Evolutionary conservation across 495 filamentous ascomycete genomes (phyloP).

Genomic region (Tuber calosporum): DNA sequence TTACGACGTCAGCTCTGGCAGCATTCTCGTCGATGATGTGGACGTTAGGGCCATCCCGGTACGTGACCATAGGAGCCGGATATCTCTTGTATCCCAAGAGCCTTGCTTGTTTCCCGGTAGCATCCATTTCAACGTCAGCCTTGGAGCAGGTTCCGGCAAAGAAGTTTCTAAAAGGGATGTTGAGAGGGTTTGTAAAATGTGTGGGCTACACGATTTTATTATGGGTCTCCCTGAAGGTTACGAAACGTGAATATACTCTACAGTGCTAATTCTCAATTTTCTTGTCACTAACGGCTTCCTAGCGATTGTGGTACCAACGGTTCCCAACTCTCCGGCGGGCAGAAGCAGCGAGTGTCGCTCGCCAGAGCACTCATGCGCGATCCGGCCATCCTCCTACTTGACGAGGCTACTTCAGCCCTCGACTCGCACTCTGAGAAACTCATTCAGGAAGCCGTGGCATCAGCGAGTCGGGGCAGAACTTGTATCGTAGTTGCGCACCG

Average conservation of each 20-base stretch:
- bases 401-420: conserved; percentile 63
- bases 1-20: conserved; percentile 48
- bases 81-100: conserved; percentile 49
- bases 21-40: conserved; percentile 48
- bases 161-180: conserved; percentile 44
- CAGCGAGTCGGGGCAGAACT: conserved; percentile 33
- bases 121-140: conserved; percentile 48
- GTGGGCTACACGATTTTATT: conserved; percentile 43
- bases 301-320: conserved; percentile 54
- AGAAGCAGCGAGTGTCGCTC: conserved; percentile 59
- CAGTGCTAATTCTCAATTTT: conserved; percentile 22
- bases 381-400: conserved; percentile 64
- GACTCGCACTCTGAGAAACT: conserved; percentile 42
- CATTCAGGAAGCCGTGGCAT: conserved; percentile 33
- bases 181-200: conserved; percentile 45
- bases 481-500: conserved; percentile 37
- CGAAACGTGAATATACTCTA: conserved; percentile 33
- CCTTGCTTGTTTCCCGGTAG: conserved; percentile 50
- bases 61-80: conserved; percentile 43
- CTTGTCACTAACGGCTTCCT: conserved; percentile 42
- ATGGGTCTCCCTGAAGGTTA: conserved; percentile 45
- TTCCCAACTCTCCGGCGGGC: conserved; percentile 55
- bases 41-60: conserved; percentile 47
- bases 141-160: conserved; percentile 42
- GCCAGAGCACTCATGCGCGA: conserved; percentile 60